Evolutionary conservation across 495 filamentous ascomycete genomes (phyloP).

Genomic region (Pyrenopolyporus hunteri): DNA sequence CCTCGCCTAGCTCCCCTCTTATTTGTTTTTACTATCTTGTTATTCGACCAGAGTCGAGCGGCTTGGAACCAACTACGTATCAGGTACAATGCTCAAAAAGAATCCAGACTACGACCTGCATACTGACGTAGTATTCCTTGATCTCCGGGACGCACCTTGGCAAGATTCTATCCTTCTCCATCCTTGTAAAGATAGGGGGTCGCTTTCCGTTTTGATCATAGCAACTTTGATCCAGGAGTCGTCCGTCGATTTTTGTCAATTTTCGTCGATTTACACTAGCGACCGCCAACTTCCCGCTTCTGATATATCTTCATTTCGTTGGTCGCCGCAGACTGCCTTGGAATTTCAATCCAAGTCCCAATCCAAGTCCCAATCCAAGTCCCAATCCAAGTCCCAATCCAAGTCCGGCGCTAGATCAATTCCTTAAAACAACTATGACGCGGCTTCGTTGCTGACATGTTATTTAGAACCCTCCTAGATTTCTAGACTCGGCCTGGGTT

Average conservation of each 20-base stretch:
- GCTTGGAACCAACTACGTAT: not conserved
- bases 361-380: slow-evolving; percentile 10
- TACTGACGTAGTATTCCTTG: slow-evolving; percentile 33
- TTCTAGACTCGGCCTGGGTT: slow-evolving; percentile 1
- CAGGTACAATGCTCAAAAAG: not conserved
- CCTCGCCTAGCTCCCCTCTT: not conserved
- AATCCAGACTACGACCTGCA: slow-evolving; percentile 17
- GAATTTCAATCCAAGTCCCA: slow-evolving; percentile 13
- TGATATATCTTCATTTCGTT: slow-evolving; percentile 31
- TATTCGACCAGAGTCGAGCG: not conserved
- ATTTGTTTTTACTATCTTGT: not conserved
- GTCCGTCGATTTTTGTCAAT: slow-evolving; percentile 18
- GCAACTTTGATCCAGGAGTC: slow-evolving; percentile 13
- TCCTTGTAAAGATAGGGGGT: slow-evolving; percentile 28
- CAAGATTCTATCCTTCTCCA: slow-evolving; percentile 24
- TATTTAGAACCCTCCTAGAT: not conserved
- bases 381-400: no score
- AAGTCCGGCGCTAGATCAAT: slow-evolving; percentile 6
- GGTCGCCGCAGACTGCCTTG: slow-evolving; percentile 25
- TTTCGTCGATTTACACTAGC: slow-evolving; percentile 26
- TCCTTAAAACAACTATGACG: slow-evolving; percentile 19
- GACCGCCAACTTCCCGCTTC: slow-evolving; percentile 10
- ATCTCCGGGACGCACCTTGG: slow-evolving; percentile 24
- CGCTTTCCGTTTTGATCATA: slow-evolving; percentile 19
- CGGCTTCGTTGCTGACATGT: slow-evolving; percentile 21